Evolutionary conservation across 2,329 filamentous ascomycete genomes (phyloP).

Genomic region (Aspergillus sp.): DNA sequence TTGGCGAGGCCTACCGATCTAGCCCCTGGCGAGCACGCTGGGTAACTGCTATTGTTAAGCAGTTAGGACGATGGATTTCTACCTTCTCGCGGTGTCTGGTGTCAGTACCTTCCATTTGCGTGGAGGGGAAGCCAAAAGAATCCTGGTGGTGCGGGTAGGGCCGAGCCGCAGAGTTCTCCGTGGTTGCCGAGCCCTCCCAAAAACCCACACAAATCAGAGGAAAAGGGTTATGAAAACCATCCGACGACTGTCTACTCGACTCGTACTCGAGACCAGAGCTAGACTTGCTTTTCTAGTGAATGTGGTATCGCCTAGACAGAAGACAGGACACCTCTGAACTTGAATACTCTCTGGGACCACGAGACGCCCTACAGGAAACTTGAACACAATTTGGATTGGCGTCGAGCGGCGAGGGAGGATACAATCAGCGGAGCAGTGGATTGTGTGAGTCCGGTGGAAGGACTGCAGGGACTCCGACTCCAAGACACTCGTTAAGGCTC

Average conservation of each 20-base stretch:
- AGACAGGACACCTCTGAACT: slow-evolving; percentile 13
- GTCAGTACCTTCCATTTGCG: slow-evolving; percentile 7
- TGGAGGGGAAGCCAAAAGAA: slow-evolving; percentile 11
- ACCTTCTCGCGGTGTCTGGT: slow-evolving; percentile 16
- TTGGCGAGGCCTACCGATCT: too few species aligned
- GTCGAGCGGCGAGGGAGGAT: slow-evolving; percentile 2
- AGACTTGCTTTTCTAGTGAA: slow-evolving; percentile 10
- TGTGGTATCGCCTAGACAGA: slow-evolving; percentile 15
- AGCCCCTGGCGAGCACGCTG: not conserved
- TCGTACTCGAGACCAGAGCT: slow-evolving; percentile 15
- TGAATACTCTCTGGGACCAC: slow-evolving; percentile 2
- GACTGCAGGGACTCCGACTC: not conserved
- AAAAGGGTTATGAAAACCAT: slow-evolving; percentile 15
- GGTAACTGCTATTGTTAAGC: not conserved
- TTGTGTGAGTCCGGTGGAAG: not conserved
- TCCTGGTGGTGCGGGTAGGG: slow-evolving; percentile 10
- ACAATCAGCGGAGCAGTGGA: slow-evolving; percentile 5
- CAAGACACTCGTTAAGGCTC: slow-evolving; percentile 5
- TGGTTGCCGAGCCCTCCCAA: slow-evolving; percentile 9
- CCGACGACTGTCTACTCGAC: slow-evolving; percentile 13
- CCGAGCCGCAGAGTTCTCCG: slow-evolving; percentile 13
- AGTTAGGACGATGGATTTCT: slow-evolving; percentile 15
- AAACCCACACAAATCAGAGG: slow-evolving; percentile 8
- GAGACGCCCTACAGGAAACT: not conserved
- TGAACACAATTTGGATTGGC: slow-evolving; percentile 4